Evolutionary conservation across 2,329 filamentous ascomycete genomes (phyloP).

Genomic region (Leptographium flavum): DNA sequence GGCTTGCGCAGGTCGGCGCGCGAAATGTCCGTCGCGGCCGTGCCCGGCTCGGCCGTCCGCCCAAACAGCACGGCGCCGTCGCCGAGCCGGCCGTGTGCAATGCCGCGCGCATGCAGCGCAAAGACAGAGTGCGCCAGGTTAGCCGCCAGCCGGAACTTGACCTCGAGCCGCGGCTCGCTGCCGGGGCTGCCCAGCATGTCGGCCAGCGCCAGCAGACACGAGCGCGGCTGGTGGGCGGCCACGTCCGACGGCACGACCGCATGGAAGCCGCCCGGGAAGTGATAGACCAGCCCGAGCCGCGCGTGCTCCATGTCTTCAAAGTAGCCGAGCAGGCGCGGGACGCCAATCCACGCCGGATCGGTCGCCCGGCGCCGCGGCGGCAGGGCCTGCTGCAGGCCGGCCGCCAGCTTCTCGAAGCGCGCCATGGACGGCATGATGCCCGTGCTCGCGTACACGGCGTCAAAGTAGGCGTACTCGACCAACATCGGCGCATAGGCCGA

Average conservation of each 20-base stretch:
- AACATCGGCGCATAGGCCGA: conserved; percentile 43
- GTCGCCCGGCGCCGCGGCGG: conserved; percentile 12
- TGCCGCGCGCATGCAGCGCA: conserved; percentile 54
- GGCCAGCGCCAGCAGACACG: conserved; percentile 37
- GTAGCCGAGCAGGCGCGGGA: conserved; percentile 50
- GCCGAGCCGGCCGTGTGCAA: conserved; percentile 57
- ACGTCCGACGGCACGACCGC: conserved; percentile 23
- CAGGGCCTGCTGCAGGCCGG: conserved; percentile 34
- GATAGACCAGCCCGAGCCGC: conserved; percentile 61
- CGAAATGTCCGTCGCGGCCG: conserved; percentile 2
- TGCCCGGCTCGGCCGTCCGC: conserved; percentile 24
- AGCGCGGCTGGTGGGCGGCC: conserved; percentile 22
- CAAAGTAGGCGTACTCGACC: conserved; percentile 56
- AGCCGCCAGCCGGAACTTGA: conserved; percentile 60
- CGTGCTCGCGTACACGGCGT: conserved; percentile 45
- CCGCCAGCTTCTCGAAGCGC: conserved; percentile 48
- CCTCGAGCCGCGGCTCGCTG: conserved; percentile 55
- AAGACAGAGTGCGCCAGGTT: conserved; percentile 61
- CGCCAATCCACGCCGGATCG: conserved; percentile 43
- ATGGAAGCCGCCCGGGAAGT: conserved; percentile 52
- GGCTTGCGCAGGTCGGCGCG: conserved; percentile 52
- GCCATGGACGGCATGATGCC: conserved; percentile 51
- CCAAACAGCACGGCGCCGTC: conserved; percentile 56
- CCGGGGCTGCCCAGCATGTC: conserved; percentile 37
- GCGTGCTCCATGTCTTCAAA: conserved; percentile 61